Evolutionary conservation across 2,329 filamentous ascomycete species (phyloP).

Genomic region (Ophiostoma piceae): DNA sequence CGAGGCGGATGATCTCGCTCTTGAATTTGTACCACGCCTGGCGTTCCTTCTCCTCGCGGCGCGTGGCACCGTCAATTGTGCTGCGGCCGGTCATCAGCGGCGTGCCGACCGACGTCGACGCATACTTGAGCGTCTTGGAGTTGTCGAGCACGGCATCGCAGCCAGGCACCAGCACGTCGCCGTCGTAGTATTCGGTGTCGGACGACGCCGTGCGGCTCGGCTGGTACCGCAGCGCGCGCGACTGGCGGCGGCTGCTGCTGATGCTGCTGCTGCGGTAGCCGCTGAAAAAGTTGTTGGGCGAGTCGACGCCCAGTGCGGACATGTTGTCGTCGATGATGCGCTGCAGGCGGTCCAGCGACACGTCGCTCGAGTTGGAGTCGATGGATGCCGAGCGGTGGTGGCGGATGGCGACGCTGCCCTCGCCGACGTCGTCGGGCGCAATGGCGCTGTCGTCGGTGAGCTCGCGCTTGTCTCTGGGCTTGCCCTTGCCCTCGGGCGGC

Average conservation of each 20-base stretch:
- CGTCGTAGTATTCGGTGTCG: conserved; percentile 79
- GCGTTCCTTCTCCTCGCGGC: conserved; percentile 58
- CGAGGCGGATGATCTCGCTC: conserved; percentile 79
- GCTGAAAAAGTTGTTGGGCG: conserved; percentile 13
- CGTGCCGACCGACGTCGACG: conserved; percentile 42
- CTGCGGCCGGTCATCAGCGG: conserved; percentile 31
- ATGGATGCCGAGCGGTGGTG: conserved; percentile 48
- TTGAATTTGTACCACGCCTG: conserved; percentile 85
- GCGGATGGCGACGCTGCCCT: neutral
- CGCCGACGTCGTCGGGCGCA: neutral
- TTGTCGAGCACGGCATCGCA: conserved; percentile 86
- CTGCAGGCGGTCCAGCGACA: conserved; percentile 76
- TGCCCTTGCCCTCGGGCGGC: conserved; percentile 30
- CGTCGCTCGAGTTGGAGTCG: conserved; percentile 61
- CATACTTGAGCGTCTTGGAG: conserved; percentile 76
- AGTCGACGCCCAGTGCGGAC: conserved; percentile 46
- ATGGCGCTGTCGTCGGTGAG: neutral
- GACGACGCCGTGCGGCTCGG: conserved; percentile 58
- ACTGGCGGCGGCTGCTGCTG: conserved; percentile 32
- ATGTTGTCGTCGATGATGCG: conserved; percentile 68
- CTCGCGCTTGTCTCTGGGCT: conserved; percentile 31
- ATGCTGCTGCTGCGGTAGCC: conserved; percentile 9
- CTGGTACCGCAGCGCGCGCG: conserved; percentile 34
- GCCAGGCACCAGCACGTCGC: conserved; percentile 74
- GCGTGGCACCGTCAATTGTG: conserved; percentile 40